Evolutionary conservation across 2,329 filamentous ascomycete species (phyloP).

Genomic region (Trematosphaeria pertusa): DNA sequence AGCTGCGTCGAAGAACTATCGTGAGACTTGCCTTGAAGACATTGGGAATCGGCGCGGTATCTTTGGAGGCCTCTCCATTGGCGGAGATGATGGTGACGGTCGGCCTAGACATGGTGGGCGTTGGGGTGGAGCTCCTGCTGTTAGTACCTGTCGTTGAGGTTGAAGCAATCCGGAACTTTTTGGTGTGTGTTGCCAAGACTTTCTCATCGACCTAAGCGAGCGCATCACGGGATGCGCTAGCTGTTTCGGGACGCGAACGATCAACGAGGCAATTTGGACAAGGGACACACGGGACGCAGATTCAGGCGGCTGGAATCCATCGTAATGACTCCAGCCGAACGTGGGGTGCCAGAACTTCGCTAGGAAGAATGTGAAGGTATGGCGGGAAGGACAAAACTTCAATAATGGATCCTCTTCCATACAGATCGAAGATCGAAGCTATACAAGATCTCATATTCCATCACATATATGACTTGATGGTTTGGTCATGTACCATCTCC

Average conservation of each 20-base stretch:
- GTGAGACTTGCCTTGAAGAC: constrained; percentile 74
- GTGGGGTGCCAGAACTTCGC: no score
- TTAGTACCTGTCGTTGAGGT: constrained; percentile 31
- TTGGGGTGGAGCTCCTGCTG: constrained; percentile 34
- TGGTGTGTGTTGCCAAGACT: constrained; percentile 8
- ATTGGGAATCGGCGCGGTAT: constrained; percentile 90
- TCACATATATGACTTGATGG: neutral
- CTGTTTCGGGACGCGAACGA: constrained; percentile 5
- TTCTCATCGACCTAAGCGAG: constrained; percentile 10
- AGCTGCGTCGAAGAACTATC: constrained; percentile 18
- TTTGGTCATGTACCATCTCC: constrained; percentile 8
- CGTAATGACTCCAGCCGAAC: no score
- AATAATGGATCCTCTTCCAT: no score
- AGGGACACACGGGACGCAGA: neutral
- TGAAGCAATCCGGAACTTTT: constrained; percentile 2
- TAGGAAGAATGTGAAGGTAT: no score
- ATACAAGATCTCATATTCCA: constrained; percentile 4
- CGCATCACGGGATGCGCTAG: constrained; percentile 2
- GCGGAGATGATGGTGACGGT: constrained; percentile 97
- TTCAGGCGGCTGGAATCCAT: no score
- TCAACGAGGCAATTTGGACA: neutral
- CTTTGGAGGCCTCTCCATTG: constrained; percentile 90
- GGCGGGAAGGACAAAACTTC: no score
- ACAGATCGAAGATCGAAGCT: neutral
- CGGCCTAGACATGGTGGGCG: constrained; percentile 76